Evolutionary conservation across 2,329 filamentous ascomycete species (phyloP), one percentile per base, ranked within the genome.

Genomic region (Aspergillus unguis): DNA sequence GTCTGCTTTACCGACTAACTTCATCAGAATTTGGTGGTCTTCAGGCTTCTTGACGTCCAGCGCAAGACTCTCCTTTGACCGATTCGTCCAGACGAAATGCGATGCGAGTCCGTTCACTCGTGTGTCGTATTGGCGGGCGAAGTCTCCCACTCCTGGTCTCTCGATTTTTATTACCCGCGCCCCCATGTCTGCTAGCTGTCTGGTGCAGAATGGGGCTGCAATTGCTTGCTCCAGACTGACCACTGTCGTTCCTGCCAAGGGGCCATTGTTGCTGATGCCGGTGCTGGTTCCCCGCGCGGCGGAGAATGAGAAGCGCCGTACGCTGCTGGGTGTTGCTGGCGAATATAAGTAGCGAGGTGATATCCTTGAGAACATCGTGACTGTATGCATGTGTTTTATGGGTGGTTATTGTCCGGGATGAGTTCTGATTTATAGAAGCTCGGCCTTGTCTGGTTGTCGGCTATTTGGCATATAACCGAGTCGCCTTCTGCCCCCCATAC

Each of bases 151-250:
- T 0, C 66, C 71, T 0, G 78, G 79, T 1, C 80, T 74, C 58
- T 82, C 79, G 23, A 82, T 65, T 61, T 82, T 82, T 63, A 81
- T 81, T 23, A 82, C 78, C 4, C 79, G 71, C 2, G 79, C 79
- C 9, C 80, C 80, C 6, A 78, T 68, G 54, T 82, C 79, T 17
- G 80, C 78, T 4, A 81, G 70, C 46, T 82, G 79, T 0, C 79
- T 71, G 0, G 80, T 81, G 55, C 78, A 81, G 53, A 80, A 80
- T 1, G 79, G 79, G 0, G 77, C 79, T 0, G 79, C 77, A 56
- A 82, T 78, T 43, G 79, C 79, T 61, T 82, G 79, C 52, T 81
- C 79, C 0, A 81, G 67, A 37, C 77, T 77, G 25, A 81, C 73
- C 6, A 82, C 77, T 0, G 76, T 79, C 44, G 80, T 69, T 8